These are phyloP conservation scores for Talaromyces rugulosus DNA, from an alignment of 2,329 filamentous ascomycete genomes.

Conservation along the genomic window DNA sequence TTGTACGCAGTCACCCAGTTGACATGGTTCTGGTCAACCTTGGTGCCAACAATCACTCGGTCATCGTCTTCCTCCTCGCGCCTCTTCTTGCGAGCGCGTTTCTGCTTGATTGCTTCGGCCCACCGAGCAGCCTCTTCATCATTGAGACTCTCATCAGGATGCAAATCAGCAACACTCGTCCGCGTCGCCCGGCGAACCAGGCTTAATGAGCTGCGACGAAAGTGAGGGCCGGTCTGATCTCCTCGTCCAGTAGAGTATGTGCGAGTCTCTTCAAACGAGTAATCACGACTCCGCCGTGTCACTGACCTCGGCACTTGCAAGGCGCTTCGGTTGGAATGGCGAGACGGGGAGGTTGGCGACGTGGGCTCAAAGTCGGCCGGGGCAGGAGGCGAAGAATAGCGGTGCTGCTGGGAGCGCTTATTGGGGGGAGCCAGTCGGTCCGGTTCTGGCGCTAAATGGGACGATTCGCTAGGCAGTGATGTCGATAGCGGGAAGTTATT, in stretches of 20 bases:
- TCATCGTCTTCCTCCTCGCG: slow-evolving; percentile 91
- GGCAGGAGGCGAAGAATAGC: slow-evolving; percentile 45
- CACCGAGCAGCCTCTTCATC: slow-evolving; percentile 90
- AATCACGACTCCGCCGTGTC: slow-evolving; percentile 66
- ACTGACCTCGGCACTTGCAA: slow-evolving; percentile 74
- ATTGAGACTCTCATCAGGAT: slow-evolving; percentile 74
- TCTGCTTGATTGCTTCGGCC: slow-evolving; percentile 90
- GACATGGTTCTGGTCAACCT: slow-evolving; percentile 93
- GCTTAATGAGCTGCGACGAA: slow-evolving; percentile 76
- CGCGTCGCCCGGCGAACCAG: slow-evolving; percentile 76
- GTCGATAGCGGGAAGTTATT: slow-evolving; percentile 26
- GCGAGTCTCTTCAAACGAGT: slow-evolving; percentile 55
- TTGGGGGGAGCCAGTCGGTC: slow-evolving; percentile 25
- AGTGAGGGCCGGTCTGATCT: slow-evolving; percentile 59
- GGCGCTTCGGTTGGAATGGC: slow-evolving; percentile 74
- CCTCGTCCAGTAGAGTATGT: slow-evolving; percentile 64
- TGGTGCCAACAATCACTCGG: slow-evolving; percentile 85
- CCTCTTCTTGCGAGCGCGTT: slow-evolving; percentile 78
- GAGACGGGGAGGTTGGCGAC: slow-evolving; percentile 49
- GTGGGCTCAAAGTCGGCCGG: slow-evolving; percentile 53
- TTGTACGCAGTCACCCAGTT: slow-evolving; percentile 99
- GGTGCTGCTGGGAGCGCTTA: slow-evolving; percentile 27
- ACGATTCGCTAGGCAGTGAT: slow-evolving; percentile 28
- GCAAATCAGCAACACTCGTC: slow-evolving; percentile 78
- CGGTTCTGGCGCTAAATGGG: slow-evolving; percentile 27